phyloP scores from a whole-genome alignment of 192 early-diverging fungal species.

The Allomyces javanicus region DNA sequence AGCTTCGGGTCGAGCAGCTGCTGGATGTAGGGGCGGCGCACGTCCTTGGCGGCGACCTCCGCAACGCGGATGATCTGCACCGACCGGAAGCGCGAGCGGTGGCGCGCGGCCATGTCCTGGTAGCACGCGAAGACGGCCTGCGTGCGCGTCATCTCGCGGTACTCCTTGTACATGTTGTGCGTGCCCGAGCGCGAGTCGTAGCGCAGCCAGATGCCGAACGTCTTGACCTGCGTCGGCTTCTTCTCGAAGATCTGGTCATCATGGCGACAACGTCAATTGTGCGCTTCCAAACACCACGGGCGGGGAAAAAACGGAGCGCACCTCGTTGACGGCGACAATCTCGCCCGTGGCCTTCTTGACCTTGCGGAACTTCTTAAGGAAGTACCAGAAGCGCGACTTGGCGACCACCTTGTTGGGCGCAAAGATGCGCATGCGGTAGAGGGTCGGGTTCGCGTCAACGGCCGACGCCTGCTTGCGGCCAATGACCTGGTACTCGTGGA shows the following conservation, averaged over 20 bases:
- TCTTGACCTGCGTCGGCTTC: conserved; percentile 79
- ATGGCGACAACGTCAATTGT: neutral
- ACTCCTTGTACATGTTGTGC: conserved; percentile 99
- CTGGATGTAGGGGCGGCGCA: conserved; percentile 89
- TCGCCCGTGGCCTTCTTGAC: conserved; percentile 98
- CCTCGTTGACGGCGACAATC: conserved; percentile 93
- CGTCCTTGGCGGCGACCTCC: conserved; percentile 63
- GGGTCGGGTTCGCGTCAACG: conserved; percentile 77
- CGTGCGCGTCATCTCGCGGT: conserved; percentile 79
- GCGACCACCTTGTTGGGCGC: conserved; percentile 96
- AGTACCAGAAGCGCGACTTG: conserved; percentile 99
- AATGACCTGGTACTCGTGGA: conserved; percentile 60
- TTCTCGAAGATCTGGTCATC: conserved; percentile 72
- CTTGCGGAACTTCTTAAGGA: conserved; percentile 94
- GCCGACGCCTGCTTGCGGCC: conserved; percentile 86
- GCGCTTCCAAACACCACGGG: conserved; percentile 4
- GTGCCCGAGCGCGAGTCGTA: conserved; percentile 99
- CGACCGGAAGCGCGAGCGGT: conserved; percentile 91
- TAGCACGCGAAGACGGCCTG: conserved; percentile 9
- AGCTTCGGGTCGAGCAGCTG: conserved; percentile 77
- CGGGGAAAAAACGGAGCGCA: conserved; percentile 14
- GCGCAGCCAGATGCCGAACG: conserved; percentile 98
- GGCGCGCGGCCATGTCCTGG: conserved; percentile 98
- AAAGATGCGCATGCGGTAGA: conserved; percentile 97
- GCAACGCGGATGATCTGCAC: conserved; percentile 99